Evolutionary conservation across 2,329 filamentous ascomycete species (phyloP), one percentile per base, ranked within the genome.

Genomic region (Alternaria sp.): DNA sequence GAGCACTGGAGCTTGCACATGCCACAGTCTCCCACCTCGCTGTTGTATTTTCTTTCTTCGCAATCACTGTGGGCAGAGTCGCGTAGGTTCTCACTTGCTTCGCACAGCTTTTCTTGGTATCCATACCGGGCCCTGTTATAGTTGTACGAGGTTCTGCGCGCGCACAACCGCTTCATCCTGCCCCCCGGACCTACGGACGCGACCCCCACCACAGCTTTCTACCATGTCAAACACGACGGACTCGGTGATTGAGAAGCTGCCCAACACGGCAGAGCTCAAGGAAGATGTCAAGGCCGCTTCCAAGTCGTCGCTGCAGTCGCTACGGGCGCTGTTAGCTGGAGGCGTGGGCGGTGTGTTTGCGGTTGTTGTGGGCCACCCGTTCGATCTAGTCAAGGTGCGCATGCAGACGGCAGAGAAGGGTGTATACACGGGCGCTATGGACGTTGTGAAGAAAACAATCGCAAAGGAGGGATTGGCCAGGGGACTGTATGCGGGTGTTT

Each of bases 331-430:
- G 52, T 89, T 86, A 8, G 94, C 94, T 7, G 95, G 95, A 71
- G 95, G 93, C 64, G 96, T 96, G 61, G 95, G 95, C 70, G 95
- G 95, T 71, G 81, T 99, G 48, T 98, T 92, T 82, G 94, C 95
- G 58, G 95, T 99, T 56, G 79, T 99, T 42, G 94, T 98, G 18
- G 82, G 95, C 58, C 95, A 99, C 80, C 95, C 95, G 9, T 99
- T 99, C 78, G 95, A 99, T 79, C 85, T 99, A 71, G 94, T 98
- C 79, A 99, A 99, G 83, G 95, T 99, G 67, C 91, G 95, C 60
- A 84, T 99, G 79, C 95, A 99, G 84, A 99, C 95, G 2, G 93
- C 95, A 36, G 94, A 98, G 81, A 90, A 89, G 80, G 95, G 95
- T 49, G 91, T 97, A 36, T 99, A 99, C 82, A 90, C 85, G 36